phyloP scores from a whole-genome alignment of 495 filamentous ascomycete genomes.

The Cenococcum geophilum region DNA sequence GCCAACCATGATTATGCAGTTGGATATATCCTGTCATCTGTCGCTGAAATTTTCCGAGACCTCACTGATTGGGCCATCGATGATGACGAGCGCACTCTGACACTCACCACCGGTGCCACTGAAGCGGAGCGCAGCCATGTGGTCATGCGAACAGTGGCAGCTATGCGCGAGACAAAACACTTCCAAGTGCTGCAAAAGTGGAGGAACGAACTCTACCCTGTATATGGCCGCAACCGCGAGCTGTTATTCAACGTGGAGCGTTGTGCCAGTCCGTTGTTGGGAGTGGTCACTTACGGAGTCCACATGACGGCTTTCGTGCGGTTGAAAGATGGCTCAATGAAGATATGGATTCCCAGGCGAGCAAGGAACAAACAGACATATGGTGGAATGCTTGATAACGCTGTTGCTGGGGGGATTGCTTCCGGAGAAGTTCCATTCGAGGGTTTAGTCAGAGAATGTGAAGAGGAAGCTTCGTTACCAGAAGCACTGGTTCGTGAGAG shows the following conservation, averaged over 20 bases:
- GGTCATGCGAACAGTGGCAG: conserved; percentile 52
- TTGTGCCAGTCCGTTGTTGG: conserved; percentile 71
- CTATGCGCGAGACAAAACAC: conserved; percentile 55
- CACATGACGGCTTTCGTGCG: conserved; percentile 76
- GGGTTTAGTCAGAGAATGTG: conserved; percentile 75
- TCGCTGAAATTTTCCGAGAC: conserved; percentile 38
- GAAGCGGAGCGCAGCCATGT: conserved; percentile 48
- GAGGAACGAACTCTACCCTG: conserved; percentile 81
- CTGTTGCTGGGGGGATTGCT: conserved; percentile 83
- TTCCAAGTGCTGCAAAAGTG: conserved; percentile 77
- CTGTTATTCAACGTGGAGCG: conserved; percentile 75
- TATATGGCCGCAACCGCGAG: conserved; percentile 60
- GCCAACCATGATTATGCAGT: conserved; percentile 36
- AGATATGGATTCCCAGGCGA: conserved; percentile 79
- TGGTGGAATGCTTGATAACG: conserved; percentile 84
- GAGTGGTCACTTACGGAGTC: conserved; percentile 79
- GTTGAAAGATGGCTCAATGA: conserved; percentile 45
- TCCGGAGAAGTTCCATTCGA: conserved; percentile 70
- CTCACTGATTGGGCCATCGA: conserved; percentile 35
- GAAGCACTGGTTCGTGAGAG: conserved; percentile 57
- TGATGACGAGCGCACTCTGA: conserved; percentile 37
- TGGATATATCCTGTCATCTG: conserved; percentile 47
- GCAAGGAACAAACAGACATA: conserved; percentile 76
- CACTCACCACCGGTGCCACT: conserved; percentile 29
- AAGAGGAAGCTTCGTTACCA: conserved; percentile 84